Conservation (phyloP, 805 yeast species). For the Metschnikowia noctiluminum region DNA sequence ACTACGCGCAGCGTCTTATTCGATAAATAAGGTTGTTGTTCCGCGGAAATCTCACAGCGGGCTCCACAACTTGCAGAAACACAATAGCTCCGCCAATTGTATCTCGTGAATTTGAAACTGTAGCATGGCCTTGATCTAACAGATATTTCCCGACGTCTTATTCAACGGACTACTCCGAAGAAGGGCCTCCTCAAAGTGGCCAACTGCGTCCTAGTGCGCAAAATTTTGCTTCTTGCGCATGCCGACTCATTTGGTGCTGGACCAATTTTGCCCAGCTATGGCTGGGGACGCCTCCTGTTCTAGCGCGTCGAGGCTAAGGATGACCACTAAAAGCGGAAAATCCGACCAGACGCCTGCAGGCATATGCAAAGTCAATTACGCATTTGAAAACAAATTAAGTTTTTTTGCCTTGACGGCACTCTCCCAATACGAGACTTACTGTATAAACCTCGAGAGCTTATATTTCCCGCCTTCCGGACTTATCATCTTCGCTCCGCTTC, state of each 20-base stretch:
- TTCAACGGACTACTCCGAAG: neutral
- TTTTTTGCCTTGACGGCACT: too few relatives aligned
- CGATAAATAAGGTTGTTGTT: neutral
- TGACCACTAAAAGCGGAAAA: neutral
- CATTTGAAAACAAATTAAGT: neutral
- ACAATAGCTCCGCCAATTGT: neutral
- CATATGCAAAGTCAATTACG: neutral
- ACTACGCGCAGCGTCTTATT: neutral
- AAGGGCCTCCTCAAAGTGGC: too few relatives aligned
- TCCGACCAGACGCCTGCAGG: neutral
- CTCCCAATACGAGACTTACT: too few relatives aligned
- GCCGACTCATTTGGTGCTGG: neutral
- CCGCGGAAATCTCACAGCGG: slow-evolving; percentile 8
- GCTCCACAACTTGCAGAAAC: neutral
- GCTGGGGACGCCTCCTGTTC: neutral
- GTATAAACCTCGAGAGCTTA: too few relatives aligned
- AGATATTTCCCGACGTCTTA: neutral
- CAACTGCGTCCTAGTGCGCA: neutral
- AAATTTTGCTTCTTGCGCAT: neutral
- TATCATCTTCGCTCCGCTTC: slow-evolving; percentile 2
- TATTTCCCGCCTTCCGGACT: neutral
- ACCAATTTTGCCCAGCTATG: neutral
- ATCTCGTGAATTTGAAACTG: neutral
- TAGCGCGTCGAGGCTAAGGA: neutral
- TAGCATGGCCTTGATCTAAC: slow-evolving; percentile 1